A percentile compares a stretch with the other conserved stretches of the same genome.
These are phyloP conservation scores for Parastagonospora nodorum DNA, from an alignment of 2,329 filamentous ascomycete species.

Conservation along the genomic window DNA sequence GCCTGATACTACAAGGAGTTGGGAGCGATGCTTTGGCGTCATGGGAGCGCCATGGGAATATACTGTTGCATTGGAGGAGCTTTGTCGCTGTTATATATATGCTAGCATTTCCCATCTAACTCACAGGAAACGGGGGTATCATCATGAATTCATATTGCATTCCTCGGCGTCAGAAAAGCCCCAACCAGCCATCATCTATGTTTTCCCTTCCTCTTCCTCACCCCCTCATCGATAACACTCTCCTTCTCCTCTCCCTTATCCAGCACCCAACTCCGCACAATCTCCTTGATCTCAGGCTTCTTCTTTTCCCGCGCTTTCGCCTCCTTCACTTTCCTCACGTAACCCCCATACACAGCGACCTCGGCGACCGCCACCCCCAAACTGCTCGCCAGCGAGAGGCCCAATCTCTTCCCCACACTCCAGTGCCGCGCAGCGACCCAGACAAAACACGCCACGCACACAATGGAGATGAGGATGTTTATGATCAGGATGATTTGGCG, in stretches of 20 bases:
- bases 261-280: conserved; percentile 73
- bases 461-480: conserved; percentile 86
- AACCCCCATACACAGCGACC: conserved; percentile 76
- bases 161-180: conserved; percentile 8
- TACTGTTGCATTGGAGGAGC: conserved; percentile 31
- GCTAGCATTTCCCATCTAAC: too few species aligned
- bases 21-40: conserved; percentile 5
- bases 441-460: conserved; percentile 76
- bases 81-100: neutral
- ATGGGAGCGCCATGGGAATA: neutral
- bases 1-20: too few species aligned
- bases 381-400: conserved; percentile 72
- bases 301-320: conserved; percentile 67
- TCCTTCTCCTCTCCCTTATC: conserved; percentile 29
- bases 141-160: neutral
- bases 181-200: conserved; percentile 43
- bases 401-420: conserved; percentile 71
- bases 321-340: conserved; percentile 72
- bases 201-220: conserved; percentile 52
- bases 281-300: conserved; percentile 68
- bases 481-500: conserved; percentile 83
- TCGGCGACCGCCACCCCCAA: conserved; percentile 74
- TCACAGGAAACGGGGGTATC: neutral
- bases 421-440: conserved; percentile 81
- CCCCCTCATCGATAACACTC: conserved; percentile 19